These are phyloP conservation scores for Cercis canadensis DNA, from an alignment of 306 rosid species.

Conservation along the genomic window DNA sequence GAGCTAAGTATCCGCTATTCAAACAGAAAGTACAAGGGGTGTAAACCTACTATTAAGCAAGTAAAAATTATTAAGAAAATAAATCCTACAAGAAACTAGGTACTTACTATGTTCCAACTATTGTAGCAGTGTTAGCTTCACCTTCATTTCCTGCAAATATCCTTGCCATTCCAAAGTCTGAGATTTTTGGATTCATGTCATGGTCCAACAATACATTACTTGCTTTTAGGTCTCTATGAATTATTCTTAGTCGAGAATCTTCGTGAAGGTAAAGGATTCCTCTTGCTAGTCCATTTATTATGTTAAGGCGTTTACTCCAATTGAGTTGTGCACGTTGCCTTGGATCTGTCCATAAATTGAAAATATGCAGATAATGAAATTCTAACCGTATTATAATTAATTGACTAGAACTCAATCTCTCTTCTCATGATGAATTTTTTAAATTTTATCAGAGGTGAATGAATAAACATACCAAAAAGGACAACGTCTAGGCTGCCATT, in stretches of 20 bases:
- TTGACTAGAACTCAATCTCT: slow-evolving; percentile 2
- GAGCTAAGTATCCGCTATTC: slow-evolving; percentile 53
- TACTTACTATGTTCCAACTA: slow-evolving; percentile 54
- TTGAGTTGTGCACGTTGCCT: slow-evolving; percentile 35
- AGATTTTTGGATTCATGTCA: slow-evolving; percentile 58
- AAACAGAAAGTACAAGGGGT: neutral
- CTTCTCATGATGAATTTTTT: neutral
- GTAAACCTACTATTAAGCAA: neutral
- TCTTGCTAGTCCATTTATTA: slow-evolving; percentile 49
- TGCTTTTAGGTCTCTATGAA: slow-evolving; percentile 57
- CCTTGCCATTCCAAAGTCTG: slow-evolving; percentile 62
- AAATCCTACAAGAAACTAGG: neutral
- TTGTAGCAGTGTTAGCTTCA: slow-evolving; percentile 52
- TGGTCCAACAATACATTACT: slow-evolving; percentile 51
- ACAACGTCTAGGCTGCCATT: slow-evolving; percentile 60
- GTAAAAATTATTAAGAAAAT: neutral
- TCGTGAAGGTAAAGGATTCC: slow-evolving; percentile 60
- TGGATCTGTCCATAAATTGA: slow-evolving; percentile 36
- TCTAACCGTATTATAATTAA: neutral
- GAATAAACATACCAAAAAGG: slow-evolving; percentile 51
- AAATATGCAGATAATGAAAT: neutral
- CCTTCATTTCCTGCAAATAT: slow-evolving; percentile 51
- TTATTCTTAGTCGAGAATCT: slow-evolving; percentile 51
- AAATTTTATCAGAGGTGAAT: neutral
- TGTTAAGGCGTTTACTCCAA: slow-evolving; percentile 49